Percentiles rank a stretch among this genome's conserved stretches.
Evolutionary conservation across 2,329 filamentous ascomycete species (phyloP).

Genomic region (Ophiostoma montium): DNA sequence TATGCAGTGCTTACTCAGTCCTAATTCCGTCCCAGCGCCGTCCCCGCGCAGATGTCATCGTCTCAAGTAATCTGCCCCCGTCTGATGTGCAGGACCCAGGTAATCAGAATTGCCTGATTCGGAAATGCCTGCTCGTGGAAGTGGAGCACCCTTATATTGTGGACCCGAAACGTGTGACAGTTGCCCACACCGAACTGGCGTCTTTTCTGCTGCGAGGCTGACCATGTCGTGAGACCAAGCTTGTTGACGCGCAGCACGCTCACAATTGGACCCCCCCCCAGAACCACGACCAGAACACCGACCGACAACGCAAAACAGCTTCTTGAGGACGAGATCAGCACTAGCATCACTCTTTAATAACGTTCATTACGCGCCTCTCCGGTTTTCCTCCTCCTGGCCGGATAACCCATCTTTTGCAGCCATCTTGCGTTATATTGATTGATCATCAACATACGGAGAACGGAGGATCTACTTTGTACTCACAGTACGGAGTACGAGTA

Average conservation of each 20-base stretch:
- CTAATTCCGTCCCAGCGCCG: no score
- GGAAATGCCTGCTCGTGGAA: not conserved
- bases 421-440: not conserved
- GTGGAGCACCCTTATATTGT: not conserved
- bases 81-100: not conserved
- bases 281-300: no score
- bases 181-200: not conserved
- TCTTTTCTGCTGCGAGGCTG: not conserved
- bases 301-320: no score
- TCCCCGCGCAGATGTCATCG: not conserved
- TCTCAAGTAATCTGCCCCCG: not conserved
- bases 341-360: no score
- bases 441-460: not conserved
- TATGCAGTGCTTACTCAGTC: no score
- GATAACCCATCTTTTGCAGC: not conserved
- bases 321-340: no score
- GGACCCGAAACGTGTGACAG: not conserved
- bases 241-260: no score
- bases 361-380: not conserved
- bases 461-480: no score
- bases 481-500: no score
- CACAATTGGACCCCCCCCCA: no score
- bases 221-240: not conserved
- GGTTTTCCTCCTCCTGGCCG: not conserved
- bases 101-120: conserved; percentile 9